phyloP scores from a whole-genome alignment of 2,329 filamentous ascomycete genomes.

The Myriosclerotinia scirpicola region DNA sequence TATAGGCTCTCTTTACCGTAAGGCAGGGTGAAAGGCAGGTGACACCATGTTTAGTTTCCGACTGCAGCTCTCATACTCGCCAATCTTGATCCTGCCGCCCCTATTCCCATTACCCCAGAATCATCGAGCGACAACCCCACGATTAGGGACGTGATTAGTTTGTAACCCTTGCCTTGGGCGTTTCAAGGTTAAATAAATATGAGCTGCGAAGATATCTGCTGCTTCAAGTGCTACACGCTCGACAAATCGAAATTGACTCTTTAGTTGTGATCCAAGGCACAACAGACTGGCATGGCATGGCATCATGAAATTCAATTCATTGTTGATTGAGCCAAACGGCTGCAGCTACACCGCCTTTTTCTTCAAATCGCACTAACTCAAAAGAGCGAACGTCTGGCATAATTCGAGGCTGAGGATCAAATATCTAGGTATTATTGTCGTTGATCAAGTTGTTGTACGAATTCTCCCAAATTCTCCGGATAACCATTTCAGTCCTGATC shows the following conservation, averaged over 20 bases:
- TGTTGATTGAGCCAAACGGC: no score
- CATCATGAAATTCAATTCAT: no score
- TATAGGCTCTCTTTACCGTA: neutral
- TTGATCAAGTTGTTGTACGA: neutral
- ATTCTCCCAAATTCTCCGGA: neutral
- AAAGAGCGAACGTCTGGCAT: neutral
- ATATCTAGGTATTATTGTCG: neutral
- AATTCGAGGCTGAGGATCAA: constrained; percentile 11
- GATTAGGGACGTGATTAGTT: neutral
- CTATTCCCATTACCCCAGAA: constrained; percentile 1
- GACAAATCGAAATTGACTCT: neutral
- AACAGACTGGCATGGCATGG: no score
- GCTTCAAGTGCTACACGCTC: neutral
- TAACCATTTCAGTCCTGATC: neutral
- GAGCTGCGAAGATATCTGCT: neutral
- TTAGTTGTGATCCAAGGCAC: neutral
- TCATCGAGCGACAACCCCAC: neutral
- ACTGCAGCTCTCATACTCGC: neutral
- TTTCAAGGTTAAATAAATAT: neutral
- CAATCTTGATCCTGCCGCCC: neutral
- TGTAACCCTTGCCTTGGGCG: no score
- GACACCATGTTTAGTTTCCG: neutral
- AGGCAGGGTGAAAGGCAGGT: no score
- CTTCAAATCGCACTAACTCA: neutral
- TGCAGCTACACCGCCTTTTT: neutral